Evolutionary conservation across 768 basidiomycete species (phyloP), one percentile per base, ranked within the genome.

Genomic region (Amanita pseudoporphyria): DNA sequence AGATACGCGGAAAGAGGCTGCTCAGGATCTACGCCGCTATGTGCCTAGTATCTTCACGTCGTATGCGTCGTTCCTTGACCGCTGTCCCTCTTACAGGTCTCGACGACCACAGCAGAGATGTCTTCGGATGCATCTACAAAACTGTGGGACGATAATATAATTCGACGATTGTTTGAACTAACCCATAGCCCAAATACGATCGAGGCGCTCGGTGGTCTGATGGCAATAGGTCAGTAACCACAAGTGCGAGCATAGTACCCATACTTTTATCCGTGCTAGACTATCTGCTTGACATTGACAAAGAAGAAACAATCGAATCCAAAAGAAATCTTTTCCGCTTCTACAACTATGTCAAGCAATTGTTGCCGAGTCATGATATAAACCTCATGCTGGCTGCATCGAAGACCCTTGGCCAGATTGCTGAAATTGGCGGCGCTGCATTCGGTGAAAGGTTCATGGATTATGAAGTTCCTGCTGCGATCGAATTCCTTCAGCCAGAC

Each of bases 341-440:
- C 63, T 90, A 85, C 70, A 89, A 90, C 67, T 94, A 96, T 67
- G 84, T 96, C 65, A 90, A 92, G 62, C 81, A 87, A 36, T 77
- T 95, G n/a, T 75, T 96, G 16, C 91, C 91, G 3, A 89, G 89
- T 60, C 77, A 82, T 46, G 95, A 97, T 63, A 79, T 91, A 59
- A 86, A 87, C 63, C 82, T 99, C 61, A 97, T 97, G 93, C 76
- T 93, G 31, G 80, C 86, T 7, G 91, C 92, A 1, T 91, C 93
- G 14, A 88, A 92, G 63, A 91, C 89, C 0, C 76, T 93, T 24
- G 92, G 92, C 0, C 77, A 82, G 58, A 94, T 95, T 60, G 87
- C 87, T 28, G 77, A 83, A 51, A 82, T 89, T 22, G 88, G 88
- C 18, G 89, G 88, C 2, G 76, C 79, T 0, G 81, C 82, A 22